phyloP scores from a whole-genome alignment of 345 rosid species.

The Hypericum perforatum region DNA sequence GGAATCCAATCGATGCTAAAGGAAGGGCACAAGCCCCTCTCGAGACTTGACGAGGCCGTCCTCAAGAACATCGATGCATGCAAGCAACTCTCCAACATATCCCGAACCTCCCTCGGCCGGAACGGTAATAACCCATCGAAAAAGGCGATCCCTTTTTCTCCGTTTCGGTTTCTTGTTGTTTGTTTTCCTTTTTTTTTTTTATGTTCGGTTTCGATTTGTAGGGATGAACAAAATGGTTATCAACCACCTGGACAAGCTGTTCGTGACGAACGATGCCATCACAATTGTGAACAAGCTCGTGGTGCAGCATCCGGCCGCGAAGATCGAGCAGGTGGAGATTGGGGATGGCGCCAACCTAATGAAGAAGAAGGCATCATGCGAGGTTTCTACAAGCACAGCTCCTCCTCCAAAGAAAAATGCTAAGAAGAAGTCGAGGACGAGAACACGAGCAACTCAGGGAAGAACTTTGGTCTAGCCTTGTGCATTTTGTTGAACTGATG shows the following conservation, averaged over 20 bases:
- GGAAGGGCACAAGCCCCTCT: conserved; percentile 94
- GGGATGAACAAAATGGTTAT: conserved; percentile 99
- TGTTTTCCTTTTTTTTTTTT: no score
- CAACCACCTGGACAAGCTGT: conserved; percentile 85
- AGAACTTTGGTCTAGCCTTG: no score
- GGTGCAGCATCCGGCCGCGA: conserved; percentile 98
- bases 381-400: no score
- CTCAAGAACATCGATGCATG: conserved; percentile 95
- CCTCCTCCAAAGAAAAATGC: no score
- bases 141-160: not conserved
- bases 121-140: conserved; percentile 37
- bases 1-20: no score
- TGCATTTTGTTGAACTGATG: no score
- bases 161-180: no score
- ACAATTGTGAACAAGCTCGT: conserved; percentile 93
- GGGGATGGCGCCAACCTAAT: conserved; percentile 95
- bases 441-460: no score
- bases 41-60: conserved; percentile 94
- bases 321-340: conserved; percentile 93
- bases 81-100: conserved; percentile 85
- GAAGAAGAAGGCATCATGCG: no score
- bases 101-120: conserved; percentile 98
- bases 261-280: conserved; percentile 89
- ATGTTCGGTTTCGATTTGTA: conserved; percentile 5
- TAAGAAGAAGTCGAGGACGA: no score